Evolutionary conservation across 208 protist species (phyloP).

Genomic region (Tritrichomonas foetus): DNA sequence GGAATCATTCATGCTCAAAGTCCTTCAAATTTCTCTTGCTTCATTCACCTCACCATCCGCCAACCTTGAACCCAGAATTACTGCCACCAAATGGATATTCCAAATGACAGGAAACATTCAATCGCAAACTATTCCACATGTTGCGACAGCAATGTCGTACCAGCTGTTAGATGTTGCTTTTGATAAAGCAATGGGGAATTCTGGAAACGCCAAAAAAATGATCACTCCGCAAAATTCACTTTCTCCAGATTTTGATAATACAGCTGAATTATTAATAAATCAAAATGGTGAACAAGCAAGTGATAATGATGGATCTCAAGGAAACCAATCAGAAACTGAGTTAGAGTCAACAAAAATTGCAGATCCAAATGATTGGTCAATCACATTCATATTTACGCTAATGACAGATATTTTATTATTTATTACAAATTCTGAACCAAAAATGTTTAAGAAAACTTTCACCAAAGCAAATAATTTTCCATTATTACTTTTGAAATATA

Average conservation of each 20-base stretch:
- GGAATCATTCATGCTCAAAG: not conserved
- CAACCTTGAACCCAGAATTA: not conserved
- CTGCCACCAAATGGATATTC: not conserved
- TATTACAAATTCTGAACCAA: not conserved
- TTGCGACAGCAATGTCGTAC: not conserved
- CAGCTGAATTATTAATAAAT: not conserved
- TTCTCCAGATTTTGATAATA: not conserved
- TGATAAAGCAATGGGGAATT: not conserved
- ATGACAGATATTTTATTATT: not conserved
- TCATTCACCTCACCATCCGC: not conserved
- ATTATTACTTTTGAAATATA: not conserved
- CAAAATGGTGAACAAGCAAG: no score
- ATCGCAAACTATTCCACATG: not conserved
- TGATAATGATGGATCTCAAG: no score
- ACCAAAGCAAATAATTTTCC: no score
- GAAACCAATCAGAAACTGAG: no score
- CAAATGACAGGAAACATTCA: not conserved
- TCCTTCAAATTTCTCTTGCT: conserved; percentile 2
- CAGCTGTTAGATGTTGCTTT: not conserved
- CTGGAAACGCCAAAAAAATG: not conserved
- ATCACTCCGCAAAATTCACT: not conserved
- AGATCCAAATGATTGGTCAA: not conserved
- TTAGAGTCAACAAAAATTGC: not conserved
- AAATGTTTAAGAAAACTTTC: not conserved
- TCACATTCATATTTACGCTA: not conserved